Base-by-base conservation (phyloP, 23 red algal genomes). In the Chondrus crispus region DNA sequence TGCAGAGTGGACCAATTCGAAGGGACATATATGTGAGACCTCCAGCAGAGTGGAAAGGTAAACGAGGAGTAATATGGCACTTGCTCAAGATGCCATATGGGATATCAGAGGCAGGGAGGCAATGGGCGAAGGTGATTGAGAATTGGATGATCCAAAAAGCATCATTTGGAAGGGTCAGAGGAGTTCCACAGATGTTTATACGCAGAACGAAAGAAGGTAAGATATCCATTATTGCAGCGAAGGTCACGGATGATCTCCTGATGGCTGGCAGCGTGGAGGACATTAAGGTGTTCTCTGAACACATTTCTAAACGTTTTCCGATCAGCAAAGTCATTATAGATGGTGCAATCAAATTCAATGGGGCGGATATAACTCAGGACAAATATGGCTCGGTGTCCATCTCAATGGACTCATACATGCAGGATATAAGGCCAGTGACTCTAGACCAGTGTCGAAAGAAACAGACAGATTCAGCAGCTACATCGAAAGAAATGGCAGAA, bases 11-110 rank as follows among this genome's bases (percentile, higher is more conserved):
- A 46, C 77, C 77, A 52, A 57, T 82, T 30, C 63, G 5, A 10
- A 63, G 85, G 41, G 46, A 74, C 6, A 71, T 88, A 88, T 77
- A 57, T 54, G 68, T 75, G 29, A 26, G 62, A 62, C 71, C 85
- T 26, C 83, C 83, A 47, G 43, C 43, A 24, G 58, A 87, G 50
- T 87, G 68, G 41, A 87, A 49, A 46, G 83, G 83, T 7, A 74
- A 71, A 53, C 19, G 11, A 3, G 57, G 83, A 22, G 43, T 72
- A 12, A 44, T 87, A n/a, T 74, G 83, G 83, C 69, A 87, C 35
- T 49, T 87, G 5, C 22, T 72, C 19, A 74, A 87, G 46, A 41
- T 82, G n/a, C 78, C 44, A 2, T 82, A 57, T 37, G 78, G 1
- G 32, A 82, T 82, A 20, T 22, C 1, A 11, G 53, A 82, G 24